phyloP scores from a whole-genome alignment of 345 rosid species.

The Eucalyptus regnans region DNA sequence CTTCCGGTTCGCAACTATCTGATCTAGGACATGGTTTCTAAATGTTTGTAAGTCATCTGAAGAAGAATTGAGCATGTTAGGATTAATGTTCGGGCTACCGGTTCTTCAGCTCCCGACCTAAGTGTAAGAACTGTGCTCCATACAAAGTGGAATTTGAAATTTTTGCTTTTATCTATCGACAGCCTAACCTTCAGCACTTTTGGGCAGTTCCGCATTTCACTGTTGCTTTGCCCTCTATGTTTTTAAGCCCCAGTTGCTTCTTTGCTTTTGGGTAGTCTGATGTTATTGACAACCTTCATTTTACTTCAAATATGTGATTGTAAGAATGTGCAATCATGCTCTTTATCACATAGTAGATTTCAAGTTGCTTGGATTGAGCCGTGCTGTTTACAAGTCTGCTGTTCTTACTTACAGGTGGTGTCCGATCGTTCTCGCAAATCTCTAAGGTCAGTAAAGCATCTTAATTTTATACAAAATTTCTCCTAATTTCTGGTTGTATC shows the following conservation, averaged over 20 bases:
- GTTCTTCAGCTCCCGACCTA: not conserved
- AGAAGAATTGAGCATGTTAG: not conserved
- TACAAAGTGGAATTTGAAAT: not conserved
- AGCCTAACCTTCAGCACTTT: not conserved
- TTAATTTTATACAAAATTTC: not conserved
- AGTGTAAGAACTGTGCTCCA: not conserved
- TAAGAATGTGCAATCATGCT: not conserved
- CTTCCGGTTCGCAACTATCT: not conserved
- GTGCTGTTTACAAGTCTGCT: not conserved
- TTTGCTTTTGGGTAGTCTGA: not conserved
- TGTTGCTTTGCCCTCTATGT: not conserved
- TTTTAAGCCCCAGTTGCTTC: not conserved
- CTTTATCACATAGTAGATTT: not conserved
- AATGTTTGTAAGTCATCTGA: not conserved
- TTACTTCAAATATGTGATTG: not conserved
- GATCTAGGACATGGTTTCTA: not conserved
- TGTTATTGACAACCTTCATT: not conserved
- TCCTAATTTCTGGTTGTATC: not conserved
- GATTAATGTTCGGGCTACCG: not conserved
- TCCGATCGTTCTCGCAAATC: constrained; percentile 17
- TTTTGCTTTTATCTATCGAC: not conserved
- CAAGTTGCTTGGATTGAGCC: not conserved
- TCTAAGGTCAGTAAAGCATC: constrained; percentile 27
- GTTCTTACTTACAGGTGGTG: constrained; percentile 12
- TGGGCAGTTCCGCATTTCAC: not conserved